Evolutionary conservation across 2,329 filamentous ascomycete species (phyloP).

Genomic region (Colletotrichum tamarilloi): DNA sequence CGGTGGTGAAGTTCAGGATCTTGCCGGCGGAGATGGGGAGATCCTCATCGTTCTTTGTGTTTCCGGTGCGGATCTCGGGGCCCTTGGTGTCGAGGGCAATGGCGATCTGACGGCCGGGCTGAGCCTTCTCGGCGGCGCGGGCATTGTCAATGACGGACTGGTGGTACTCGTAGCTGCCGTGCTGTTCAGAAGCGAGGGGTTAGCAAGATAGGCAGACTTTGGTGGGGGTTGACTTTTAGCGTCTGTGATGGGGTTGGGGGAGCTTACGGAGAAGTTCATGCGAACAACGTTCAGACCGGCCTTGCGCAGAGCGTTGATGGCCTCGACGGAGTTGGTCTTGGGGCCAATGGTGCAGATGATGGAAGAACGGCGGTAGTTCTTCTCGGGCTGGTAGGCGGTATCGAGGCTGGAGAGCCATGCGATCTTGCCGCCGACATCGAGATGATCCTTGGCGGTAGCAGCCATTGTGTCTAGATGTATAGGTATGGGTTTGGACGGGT

Average conservation of each 20-base stretch:
- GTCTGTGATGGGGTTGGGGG: not conserved
- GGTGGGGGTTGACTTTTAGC: not conserved
- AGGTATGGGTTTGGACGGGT: not conserved
- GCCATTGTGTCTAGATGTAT: slow-evolving; percentile 55
- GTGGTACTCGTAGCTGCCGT: slow-evolving; percentile 95
- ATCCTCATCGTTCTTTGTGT: slow-evolving; percentile 87
- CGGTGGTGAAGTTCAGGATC: slow-evolving; percentile 95
- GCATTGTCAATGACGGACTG: slow-evolving; percentile 98
- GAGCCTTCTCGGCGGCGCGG: slow-evolving; percentile 82
- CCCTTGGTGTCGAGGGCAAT: slow-evolving; percentile 88
- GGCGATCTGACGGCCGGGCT: slow-evolving; percentile 87
- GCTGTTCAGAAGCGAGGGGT: slow-evolving; percentile 44
- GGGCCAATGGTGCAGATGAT: slow-evolving; percentile 99
- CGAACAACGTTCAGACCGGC: slow-evolving; percentile 97
- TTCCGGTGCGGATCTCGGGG: slow-evolving; percentile 71
- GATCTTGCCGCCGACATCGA: slow-evolving; percentile 79
- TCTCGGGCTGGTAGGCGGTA: slow-evolving; percentile 86
- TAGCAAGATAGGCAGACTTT: slow-evolving; percentile 17
- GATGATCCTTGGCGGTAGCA: slow-evolving; percentile 84
- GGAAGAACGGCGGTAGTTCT: slow-evolving; percentile 94
- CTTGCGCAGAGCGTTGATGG: slow-evolving; percentile 92
- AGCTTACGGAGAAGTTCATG: slow-evolving; percentile 89
- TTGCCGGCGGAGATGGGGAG: slow-evolving; percentile 86
- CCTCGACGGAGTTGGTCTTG: slow-evolving; percentile 98
- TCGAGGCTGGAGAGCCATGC: slow-evolving; percentile 79